phyloP scores from a whole-genome alignment of 768 basidiomycete species.

The Melanogaster broomeanus region DNA sequence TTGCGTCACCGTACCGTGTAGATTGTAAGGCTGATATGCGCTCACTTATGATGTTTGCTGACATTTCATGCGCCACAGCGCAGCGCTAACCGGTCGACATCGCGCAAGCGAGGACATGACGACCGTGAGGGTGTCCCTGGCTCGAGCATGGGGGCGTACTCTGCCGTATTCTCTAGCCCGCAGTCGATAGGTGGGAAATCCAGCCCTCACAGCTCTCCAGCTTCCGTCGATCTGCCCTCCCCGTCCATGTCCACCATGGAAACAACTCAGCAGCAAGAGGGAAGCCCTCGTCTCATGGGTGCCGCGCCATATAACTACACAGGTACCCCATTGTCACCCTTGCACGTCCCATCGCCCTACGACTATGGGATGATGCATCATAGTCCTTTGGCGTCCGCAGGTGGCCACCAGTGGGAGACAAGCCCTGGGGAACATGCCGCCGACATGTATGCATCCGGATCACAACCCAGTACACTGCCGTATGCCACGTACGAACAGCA shows the following conservation, averaged over 20 bases:
- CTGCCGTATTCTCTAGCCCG: slow-evolving; percentile 60
- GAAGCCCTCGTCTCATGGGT: slow-evolving; percentile 54
- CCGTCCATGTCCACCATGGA: slow-evolving; percentile 59
- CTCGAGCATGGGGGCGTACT: slow-evolving; percentile 39
- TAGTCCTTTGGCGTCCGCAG: slow-evolving; percentile 26
- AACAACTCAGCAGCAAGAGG: slow-evolving; percentile 46
- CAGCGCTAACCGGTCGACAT: slow-evolving; percentile 75
- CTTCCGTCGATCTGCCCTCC: slow-evolving; percentile 71
- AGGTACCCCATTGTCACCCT: slow-evolving; percentile 50
- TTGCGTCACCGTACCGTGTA: slow-evolving; percentile 65
- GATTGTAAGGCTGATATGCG: slow-evolving; percentile 48
- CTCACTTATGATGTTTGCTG: slow-evolving; percentile 11
- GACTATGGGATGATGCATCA: slow-evolving; percentile 48
- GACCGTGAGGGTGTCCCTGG: slow-evolving; percentile 59
- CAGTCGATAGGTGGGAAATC: slow-evolving; percentile 43
- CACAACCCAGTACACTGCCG: slow-evolving; percentile 35
- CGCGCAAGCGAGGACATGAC: slow-evolving; percentile 71
- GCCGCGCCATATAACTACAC: slow-evolving; percentile 45
- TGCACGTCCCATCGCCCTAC: slow-evolving; percentile 55
- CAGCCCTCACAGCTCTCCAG: slow-evolving; percentile 76
- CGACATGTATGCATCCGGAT: slow-evolving; percentile 45
- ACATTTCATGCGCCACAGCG: slow-evolving; percentile 35
- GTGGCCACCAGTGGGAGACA: slow-evolving; percentile 46
- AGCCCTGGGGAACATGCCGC: slow-evolving; percentile 40
- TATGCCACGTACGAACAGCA: slow-evolving; percentile 50